Evolutionary conservation across 345 rosid species (phyloP).

Genomic region (Brassica incana): DNA sequence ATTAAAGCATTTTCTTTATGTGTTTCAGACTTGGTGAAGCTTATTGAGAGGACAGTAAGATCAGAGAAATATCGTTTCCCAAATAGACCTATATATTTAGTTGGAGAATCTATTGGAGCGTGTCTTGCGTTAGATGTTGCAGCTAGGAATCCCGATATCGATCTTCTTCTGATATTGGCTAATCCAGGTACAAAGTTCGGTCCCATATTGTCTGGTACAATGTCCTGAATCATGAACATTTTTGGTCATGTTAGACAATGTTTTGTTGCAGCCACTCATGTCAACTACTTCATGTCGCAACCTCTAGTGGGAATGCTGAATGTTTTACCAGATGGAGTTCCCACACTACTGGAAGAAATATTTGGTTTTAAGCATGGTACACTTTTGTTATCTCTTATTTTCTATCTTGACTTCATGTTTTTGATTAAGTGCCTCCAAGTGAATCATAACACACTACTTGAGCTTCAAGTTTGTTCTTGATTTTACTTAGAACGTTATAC

Average conservation of each 20-base stretch:
- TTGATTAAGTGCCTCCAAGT: background rate
- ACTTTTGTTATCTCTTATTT: background rate
- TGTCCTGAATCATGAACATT: background rate
- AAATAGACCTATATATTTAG: slow-evolving; percentile 57
- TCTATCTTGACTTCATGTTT: background rate
- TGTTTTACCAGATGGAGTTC: slow-evolving; percentile 40
- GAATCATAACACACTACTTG: background rate
- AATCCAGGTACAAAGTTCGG: slow-evolving; percentile 50
- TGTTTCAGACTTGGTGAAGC: slow-evolving; percentile 50
- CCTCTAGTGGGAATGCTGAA: slow-evolving; percentile 45
- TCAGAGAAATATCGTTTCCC: slow-evolving; percentile 41
- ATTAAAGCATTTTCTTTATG: background rate
- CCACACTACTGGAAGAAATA: background rate
- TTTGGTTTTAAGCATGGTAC: background rate
- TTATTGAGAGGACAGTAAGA: slow-evolving; percentile 50
- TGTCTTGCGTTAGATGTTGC: slow-evolving; percentile 45
- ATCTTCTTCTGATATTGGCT: slow-evolving; percentile 51
- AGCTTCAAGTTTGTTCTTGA: background rate
- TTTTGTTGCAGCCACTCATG: slow-evolving; percentile 47
- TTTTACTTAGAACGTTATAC: background rate
- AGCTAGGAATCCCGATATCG: slow-evolving; percentile 46
- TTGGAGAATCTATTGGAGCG: slow-evolving; percentile 62
- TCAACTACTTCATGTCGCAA: slow-evolving; percentile 44
- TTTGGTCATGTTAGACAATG: background rate
- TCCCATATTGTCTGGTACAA: background rate